Evolutionary conservation across 2,329 filamentous ascomycete species (phyloP), one percentile per base, ranked within the genome.

Genomic region (Aaosphaeria pasadenensis): DNA sequence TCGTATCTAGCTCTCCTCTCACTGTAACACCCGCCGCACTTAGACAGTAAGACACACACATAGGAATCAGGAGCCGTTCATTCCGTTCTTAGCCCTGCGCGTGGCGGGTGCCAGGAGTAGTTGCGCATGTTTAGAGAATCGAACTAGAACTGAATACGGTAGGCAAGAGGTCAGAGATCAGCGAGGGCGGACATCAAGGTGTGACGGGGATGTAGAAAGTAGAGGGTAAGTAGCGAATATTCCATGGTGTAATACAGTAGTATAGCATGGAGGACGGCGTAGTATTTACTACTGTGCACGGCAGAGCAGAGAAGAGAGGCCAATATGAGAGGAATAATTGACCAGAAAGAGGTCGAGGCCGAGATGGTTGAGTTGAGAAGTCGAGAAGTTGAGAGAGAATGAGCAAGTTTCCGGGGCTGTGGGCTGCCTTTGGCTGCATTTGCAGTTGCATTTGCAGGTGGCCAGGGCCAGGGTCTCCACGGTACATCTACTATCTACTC

Each of bases 401-500:
- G 64, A 64, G 63, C 63, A 66, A 63, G 60, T 67, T 67, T 62
- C 41, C 28, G 45, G 43, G 9, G 30, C 46, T 29, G 35, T 36
- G 42, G 44, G 42, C 4, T 9, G n/a, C n/a, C n/a, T 36, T 36
- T 9, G 33, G 9, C n/a, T 36, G 33, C 33, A 36, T 36, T n/a
- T 36, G n/a, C 17, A 24, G 17, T 24, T 24, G 17, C 17, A 24
- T 24, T 24, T 24, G 17, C 17, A 24, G 17, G 17, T 24, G 17
- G 17, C 17, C 17, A 3, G 17, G 17, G 17, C 17, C 17, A 24
- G 17, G 17, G 17, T 24, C 17, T 24, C 17, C 17, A 24, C 17
- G 17, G 17, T 24, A 24, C 17, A 24, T 24, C 17, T 24, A 24
- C 17, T 24, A 24, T 24, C 17, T 24, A 24, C 17, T 24, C 17